Conservation (phyloP, 306 rosid genomes). For the Cicer judaicum region DNA sequence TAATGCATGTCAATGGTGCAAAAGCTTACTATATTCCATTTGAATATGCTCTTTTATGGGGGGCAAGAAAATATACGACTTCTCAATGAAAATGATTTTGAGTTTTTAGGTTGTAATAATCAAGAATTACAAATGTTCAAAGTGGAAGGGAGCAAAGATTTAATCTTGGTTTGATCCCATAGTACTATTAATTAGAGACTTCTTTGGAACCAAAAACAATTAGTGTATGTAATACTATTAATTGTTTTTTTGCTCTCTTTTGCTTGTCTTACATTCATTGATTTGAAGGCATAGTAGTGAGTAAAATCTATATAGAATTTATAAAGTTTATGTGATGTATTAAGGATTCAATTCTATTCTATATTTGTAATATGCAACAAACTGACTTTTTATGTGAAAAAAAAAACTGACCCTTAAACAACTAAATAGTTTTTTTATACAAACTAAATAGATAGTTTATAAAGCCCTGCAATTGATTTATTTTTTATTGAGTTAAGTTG, state of each 20-base stretch:
- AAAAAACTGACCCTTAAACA: no score
- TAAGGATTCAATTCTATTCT: no score
- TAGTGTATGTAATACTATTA: conserved; percentile 32
- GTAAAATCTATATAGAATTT: no score
- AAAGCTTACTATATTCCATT: conserved; percentile 1
- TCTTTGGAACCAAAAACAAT: conserved; percentile 42
- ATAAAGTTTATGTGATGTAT: no score
- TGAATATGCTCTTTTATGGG: conserved; percentile 14
- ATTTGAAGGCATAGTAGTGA: no score
- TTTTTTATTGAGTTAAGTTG: not conserved
- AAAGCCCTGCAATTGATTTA: no score
- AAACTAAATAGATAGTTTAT: no score
- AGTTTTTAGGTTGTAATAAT: conserved; percentile 38
- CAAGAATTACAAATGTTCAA: not conserved
- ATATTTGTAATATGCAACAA: no score
- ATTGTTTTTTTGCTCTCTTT: not conserved
- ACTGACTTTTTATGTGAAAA: no score
- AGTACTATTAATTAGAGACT: conserved; percentile 30
- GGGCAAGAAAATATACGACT: conserved; percentile 1
- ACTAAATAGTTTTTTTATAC: no score
- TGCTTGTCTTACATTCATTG: not conserved
- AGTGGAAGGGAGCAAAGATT: conserved; percentile 39
- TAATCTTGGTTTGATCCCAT: conserved; percentile 43
- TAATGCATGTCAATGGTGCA: not conserved
- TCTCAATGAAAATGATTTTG: conserved; percentile 43